These are phyloP conservation scores for Xenosphaeropsis pyriputrescens DNA, from an alignment of 2,329 filamentous ascomycete species.

Conservation along the genomic window DNA sequence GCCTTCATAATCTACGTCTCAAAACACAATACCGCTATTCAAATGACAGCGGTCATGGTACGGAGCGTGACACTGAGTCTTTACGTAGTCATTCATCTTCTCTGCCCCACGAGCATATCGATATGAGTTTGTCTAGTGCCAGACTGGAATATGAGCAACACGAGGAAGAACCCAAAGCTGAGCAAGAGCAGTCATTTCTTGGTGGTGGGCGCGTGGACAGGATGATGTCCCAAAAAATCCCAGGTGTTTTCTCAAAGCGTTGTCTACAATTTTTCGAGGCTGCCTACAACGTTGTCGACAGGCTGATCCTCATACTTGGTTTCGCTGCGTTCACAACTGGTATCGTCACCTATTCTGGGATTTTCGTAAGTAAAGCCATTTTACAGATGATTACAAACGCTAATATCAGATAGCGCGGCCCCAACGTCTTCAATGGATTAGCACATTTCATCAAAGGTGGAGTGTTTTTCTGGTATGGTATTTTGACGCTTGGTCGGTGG, in stretches of 20 bases:
- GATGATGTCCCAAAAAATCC: constrained; percentile 37
- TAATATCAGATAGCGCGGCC: constrained; percentile 37
- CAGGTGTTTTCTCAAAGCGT: constrained; percentile 36
- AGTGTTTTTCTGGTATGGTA: constrained; percentile 87
- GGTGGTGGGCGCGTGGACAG: constrained; percentile 21
- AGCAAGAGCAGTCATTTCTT: constrained; percentile 30
- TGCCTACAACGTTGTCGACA: constrained; percentile 55
- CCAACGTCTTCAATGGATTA: constrained; percentile 63
- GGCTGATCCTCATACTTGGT: constrained; percentile 63
- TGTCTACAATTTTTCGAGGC: constrained; percentile 42
- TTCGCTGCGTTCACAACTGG: constrained; percentile 62
- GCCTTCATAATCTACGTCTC: constrained; percentile 21
- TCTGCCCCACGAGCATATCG: constrained; percentile 34
- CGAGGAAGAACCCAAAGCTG: constrained; percentile 23
- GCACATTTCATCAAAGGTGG: constrained; percentile 92
- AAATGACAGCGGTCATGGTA: constrained; percentile 58
- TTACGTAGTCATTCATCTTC: constrained; percentile 51
- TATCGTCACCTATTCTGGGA: constrained; percentile 62
- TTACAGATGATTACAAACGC: not conserved
- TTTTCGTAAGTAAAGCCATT: constrained; percentile 51
- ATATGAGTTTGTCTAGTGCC: constrained; percentile 8
- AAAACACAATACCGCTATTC: constrained; percentile 40
- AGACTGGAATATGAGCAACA: constrained; percentile 25
- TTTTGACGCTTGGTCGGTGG: constrained; percentile 80
- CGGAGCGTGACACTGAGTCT: constrained; percentile 53